These are phyloP conservation scores for Aspergillus ochraceus DNA, from an alignment of 2,329 filamentous ascomycete species.

Conservation along the genomic window DNA sequence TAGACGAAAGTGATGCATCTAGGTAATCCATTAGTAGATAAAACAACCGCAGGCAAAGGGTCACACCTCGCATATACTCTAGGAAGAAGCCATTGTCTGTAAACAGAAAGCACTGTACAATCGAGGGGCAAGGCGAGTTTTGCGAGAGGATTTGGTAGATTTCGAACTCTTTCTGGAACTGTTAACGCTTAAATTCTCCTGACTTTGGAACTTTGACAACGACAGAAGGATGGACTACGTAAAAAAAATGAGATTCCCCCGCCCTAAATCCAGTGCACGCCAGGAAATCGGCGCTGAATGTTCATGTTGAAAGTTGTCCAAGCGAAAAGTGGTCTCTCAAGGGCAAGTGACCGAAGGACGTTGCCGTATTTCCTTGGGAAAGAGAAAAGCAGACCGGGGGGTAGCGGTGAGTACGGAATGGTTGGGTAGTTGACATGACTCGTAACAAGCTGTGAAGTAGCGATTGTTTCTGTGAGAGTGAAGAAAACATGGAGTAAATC, in stretches of 20 bases:
- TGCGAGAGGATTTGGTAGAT: slow-evolving; percentile 24
- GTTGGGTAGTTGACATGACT: too few relatives aligned
- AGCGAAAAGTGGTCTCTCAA: too few relatives aligned
- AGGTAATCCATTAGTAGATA: slow-evolving; percentile 15
- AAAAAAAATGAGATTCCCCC: slow-evolving; percentile 29
- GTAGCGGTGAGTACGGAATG: too few relatives aligned
- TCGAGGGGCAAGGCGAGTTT: slow-evolving; percentile 21
- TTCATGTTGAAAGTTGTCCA: slow-evolving; percentile 9
- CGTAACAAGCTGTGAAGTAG: too few relatives aligned
- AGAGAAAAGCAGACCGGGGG: too few relatives aligned
- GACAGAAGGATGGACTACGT: slow-evolving; percentile 29
- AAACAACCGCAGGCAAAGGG: not conserved
- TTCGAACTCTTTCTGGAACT: slow-evolving; percentile 26
- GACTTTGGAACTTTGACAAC: slow-evolving; percentile 29
- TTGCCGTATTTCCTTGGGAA: too few relatives aligned
- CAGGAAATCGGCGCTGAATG: slow-evolving; percentile 19
- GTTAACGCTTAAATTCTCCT: slow-evolving; percentile 24
- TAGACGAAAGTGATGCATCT: slow-evolving; percentile 24
- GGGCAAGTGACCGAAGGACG: too few relatives aligned
- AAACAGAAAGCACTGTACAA: slow-evolving; percentile 26
- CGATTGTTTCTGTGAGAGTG: too few relatives aligned
- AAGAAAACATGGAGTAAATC: too few relatives aligned
- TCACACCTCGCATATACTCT: slow-evolving; percentile 30
- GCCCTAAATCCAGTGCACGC: slow-evolving; percentile 23
- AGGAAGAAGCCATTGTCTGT: slow-evolving; percentile 27